These are phyloP conservation scores for Mollisia scopiformis DNA, from an alignment of 2,329 filamentous ascomycete genomes.

Conservation along the genomic window DNA sequence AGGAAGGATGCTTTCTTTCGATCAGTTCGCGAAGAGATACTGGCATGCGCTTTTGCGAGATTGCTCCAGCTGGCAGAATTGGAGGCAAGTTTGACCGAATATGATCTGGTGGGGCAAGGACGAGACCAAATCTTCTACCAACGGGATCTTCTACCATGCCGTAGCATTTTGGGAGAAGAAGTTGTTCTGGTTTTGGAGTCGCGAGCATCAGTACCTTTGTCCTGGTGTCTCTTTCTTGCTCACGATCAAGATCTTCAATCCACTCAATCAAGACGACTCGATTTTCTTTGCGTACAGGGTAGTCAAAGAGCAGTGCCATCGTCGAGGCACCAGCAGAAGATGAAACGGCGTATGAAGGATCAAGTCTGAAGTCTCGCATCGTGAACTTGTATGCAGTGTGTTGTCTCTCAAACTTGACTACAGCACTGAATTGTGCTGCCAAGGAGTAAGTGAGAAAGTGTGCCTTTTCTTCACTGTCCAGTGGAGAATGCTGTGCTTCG, in stretches of 20 bases:
- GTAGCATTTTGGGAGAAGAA: slow-evolving; percentile 32
- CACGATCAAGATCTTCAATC: slow-evolving; percentile 23
- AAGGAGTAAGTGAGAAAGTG: slow-evolving; percentile 26
- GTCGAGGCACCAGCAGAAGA: slow-evolving; percentile 27
- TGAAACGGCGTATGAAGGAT: slow-evolving; percentile 26
- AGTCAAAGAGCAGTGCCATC: slow-evolving; percentile 34
- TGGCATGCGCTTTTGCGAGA: slow-evolving; percentile 32
- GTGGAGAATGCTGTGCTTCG: slow-evolving; percentile 22
- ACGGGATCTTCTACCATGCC: slow-evolving; percentile 31
- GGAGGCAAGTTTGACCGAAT: slow-evolving; percentile 28
- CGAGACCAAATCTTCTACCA: slow-evolving; percentile 25
- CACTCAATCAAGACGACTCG: slow-evolving; percentile 34
- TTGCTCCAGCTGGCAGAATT: slow-evolving; percentile 30
- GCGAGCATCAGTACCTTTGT: slow-evolving; percentile 32
- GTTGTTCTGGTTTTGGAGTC: slow-evolving; percentile 27
- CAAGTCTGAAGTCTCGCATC: slow-evolving; percentile 31
- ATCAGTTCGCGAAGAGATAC: slow-evolving; percentile 27
- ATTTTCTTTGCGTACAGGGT: slow-evolving; percentile 31
- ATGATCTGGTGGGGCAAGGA: slow-evolving; percentile 31
- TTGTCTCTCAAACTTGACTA: slow-evolving; percentile 28
- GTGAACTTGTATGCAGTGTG: slow-evolving; percentile 30
- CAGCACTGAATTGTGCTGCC: slow-evolving; percentile 29
- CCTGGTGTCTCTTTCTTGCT: slow-evolving; percentile 28
- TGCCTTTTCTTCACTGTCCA: slow-evolving; percentile 8
- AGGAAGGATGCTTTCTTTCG: slow-evolving; percentile 27